phyloP scores from a whole-genome alignment of 2,329 filamentous ascomycete genomes.

The Apiospora phragmitis region DNA sequence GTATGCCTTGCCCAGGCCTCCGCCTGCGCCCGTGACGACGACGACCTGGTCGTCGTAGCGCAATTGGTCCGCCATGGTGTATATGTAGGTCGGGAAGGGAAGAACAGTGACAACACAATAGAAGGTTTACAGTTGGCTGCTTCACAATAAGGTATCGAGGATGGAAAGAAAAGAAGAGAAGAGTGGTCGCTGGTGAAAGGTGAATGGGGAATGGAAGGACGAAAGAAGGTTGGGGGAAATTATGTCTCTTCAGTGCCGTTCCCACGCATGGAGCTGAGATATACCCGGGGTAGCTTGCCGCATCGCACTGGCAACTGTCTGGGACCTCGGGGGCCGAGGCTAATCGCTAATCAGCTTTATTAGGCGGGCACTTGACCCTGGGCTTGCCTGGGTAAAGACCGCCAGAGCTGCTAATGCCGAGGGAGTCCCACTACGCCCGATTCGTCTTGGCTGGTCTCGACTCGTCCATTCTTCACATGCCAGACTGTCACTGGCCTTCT shows the following conservation, averaged over 20 bases:
- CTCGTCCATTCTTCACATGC: conserved; percentile 1
- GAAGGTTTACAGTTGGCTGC: not conserved
- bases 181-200: not conserved
- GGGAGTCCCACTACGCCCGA: conserved; percentile 12
- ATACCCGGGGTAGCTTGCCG: conserved; percentile 15
- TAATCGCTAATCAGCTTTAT: conserved; percentile 9
- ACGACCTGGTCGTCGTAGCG: conserved; percentile 87
- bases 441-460: conserved; percentile 14
- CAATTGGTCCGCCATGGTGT: conserved; percentile 40
- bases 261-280: not conserved
- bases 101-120: not conserved
- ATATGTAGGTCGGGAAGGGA: not conserved
- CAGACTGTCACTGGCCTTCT: not conserved
- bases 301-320: not conserved
- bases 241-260: not conserved
- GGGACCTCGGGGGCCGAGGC: conserved; percentile 14
- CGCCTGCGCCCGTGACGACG: conserved; percentile 84
- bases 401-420: conserved; percentile 2
- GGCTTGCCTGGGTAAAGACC: too few relatives aligned
- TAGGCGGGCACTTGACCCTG: not conserved
- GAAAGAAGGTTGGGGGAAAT: conserved; percentile 4
- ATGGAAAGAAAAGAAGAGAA: not conserved
- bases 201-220: conserved; percentile 10
- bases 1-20: conserved; percentile 80
- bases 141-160: conserved; percentile 14